Evolutionary conservation across 305 asterid genomes (phyloP).

Genomic region (Euphrasia arctica): DNA sequence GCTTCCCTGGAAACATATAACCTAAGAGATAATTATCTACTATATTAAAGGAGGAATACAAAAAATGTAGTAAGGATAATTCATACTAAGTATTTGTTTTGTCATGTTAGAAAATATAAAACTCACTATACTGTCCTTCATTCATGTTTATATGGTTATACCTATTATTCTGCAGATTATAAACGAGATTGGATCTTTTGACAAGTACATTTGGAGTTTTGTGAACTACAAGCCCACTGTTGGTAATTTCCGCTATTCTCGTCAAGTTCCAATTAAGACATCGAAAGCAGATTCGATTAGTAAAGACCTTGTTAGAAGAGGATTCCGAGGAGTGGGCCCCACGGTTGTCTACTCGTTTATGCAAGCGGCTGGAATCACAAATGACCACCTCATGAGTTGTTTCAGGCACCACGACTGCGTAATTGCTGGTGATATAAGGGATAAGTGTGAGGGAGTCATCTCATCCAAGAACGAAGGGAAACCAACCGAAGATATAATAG

Average conservation of each 20-base stretch:
- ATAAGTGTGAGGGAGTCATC: constrained; percentile 33
- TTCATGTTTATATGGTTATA: constrained; percentile 5
- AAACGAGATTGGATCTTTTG: constrained; percentile 45
- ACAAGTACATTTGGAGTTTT: constrained; percentile 51
- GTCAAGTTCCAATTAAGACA: constrained; percentile 77
- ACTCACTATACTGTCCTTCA: no score
- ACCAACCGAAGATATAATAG: constrained; percentile 34
- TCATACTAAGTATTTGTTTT: not conserved
- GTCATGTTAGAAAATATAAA: constrained; percentile 4
- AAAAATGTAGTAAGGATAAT: not conserved
- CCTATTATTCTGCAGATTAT: constrained; percentile 36
- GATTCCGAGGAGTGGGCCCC: constrained; percentile 83
- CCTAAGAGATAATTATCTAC: constrained; percentile 1
- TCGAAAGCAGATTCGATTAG: constrained; percentile 83
- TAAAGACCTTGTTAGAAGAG: constrained; percentile 77
- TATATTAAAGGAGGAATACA: not conserved
- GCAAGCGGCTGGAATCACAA: constrained; percentile 81
- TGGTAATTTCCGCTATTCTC: constrained; percentile 55
- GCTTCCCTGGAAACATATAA: constrained; percentile 14
- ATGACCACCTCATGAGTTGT: constrained; percentile 75
- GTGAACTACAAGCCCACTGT: constrained; percentile 54
- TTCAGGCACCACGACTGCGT: constrained; percentile 60
- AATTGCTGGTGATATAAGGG: constrained; percentile 31
- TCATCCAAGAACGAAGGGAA: constrained; percentile 31
- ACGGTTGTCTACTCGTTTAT: constrained; percentile 79